These are phyloP conservation scores for Rosa chinensis DNA, from an alignment of 306 rosid genomes.

Conservation along the genomic window DNA sequence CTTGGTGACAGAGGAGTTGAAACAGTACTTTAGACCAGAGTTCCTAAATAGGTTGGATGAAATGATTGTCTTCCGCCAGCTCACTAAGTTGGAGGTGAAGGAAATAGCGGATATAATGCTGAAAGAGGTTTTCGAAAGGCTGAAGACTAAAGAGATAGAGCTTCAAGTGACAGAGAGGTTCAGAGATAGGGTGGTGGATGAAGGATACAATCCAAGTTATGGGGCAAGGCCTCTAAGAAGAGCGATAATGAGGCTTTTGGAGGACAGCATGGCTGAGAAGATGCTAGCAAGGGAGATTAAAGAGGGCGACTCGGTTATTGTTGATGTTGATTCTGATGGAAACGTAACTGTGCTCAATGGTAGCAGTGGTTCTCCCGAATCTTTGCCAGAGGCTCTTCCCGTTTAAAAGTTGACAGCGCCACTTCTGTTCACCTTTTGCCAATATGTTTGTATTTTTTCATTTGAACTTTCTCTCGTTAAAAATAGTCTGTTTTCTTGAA, in stretches of 20 bases:
- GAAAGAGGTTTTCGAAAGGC: conserved; percentile 89
- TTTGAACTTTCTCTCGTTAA: conserved; percentile 18
- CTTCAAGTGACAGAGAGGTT: conserved; percentile 95
- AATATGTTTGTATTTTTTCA: conserved; percentile 25
- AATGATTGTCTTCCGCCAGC: conserved; percentile 94
- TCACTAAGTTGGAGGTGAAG: conserved; percentile 89
- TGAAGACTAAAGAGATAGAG: conserved; percentile 70
- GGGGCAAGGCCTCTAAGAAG: conserved; percentile 98
- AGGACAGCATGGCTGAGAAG: conserved; percentile 99
- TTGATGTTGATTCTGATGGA: conserved; percentile 87
- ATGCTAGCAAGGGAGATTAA: conserved; percentile 93
- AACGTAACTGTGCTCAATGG: conserved; percentile 90
- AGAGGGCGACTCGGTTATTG: conserved; percentile 93
- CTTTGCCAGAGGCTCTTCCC: conserved; percentile 56
- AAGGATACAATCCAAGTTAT: conserved; percentile 92
- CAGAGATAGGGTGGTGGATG: conserved; percentile 88
- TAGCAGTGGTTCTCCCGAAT: conserved; percentile 57
- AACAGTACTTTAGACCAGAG: conserved; percentile 91
- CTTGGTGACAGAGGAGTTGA: conserved; percentile 90
- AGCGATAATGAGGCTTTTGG: conserved; percentile 95
- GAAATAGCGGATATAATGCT: conserved; percentile 94
- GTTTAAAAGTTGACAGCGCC: conserved; percentile 33
- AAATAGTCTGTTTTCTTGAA: conserved; percentile 28
- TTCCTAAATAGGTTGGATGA: conserved; percentile 92
- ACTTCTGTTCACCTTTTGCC: conserved; percentile 15